Percentiles rank a stretch among this genome's conserved stretches.
These are phyloP conservation scores for Salinomyces thailandicus DNA, from an alignment of 2,329 filamentous ascomycete genomes.

Conservation along the genomic window DNA sequence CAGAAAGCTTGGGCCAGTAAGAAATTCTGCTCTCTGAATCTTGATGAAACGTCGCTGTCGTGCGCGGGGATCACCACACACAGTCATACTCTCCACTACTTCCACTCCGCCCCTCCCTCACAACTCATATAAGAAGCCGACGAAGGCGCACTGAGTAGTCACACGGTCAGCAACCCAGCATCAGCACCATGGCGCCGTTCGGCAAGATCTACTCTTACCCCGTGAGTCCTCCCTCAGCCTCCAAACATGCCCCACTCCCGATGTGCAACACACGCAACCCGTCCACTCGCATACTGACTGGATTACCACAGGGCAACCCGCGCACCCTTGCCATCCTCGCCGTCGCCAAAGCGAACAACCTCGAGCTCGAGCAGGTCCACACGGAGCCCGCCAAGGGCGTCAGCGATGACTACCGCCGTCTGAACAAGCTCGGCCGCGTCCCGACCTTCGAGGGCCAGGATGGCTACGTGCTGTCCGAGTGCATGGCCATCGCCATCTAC, in stretches of 20 bases:
- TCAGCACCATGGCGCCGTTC: conserved; percentile 56
- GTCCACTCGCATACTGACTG: background rate
- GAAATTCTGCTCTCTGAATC: conserved; percentile 2
- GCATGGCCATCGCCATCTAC: conserved; percentile 94
- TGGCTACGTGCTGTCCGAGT: conserved; percentile 80
- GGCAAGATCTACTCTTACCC: conserved; percentile 88
- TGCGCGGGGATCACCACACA: background rate
- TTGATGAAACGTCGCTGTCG: conserved; percentile 1
- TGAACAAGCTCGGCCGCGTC: conserved; percentile 82
- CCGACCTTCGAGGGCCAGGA: conserved; percentile 88
- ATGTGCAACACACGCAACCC: too few relatives aligned
- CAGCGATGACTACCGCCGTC: conserved; percentile 67
- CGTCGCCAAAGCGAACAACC: conserved; percentile 93
- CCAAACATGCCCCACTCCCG: too few relatives aligned
- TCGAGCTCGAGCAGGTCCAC: conserved; percentile 78
- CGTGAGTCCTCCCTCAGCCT: conserved; percentile 48
- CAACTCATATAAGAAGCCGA: conserved; percentile 18
- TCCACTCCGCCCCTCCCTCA: conserved; percentile 1
- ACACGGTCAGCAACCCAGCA: conserved; percentile 7
- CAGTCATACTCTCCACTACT: conserved; percentile 1
- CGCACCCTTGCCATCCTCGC: conserved; percentile 81
- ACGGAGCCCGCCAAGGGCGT: conserved; percentile 55
- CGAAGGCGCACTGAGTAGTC: conserved; percentile 20
- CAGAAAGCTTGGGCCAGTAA: conserved; percentile 1
- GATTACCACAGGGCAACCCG: conserved; percentile 59